phyloP scores from a whole-genome alignment of 805 yeast species.

The Barnettozyma sp. region DNA sequence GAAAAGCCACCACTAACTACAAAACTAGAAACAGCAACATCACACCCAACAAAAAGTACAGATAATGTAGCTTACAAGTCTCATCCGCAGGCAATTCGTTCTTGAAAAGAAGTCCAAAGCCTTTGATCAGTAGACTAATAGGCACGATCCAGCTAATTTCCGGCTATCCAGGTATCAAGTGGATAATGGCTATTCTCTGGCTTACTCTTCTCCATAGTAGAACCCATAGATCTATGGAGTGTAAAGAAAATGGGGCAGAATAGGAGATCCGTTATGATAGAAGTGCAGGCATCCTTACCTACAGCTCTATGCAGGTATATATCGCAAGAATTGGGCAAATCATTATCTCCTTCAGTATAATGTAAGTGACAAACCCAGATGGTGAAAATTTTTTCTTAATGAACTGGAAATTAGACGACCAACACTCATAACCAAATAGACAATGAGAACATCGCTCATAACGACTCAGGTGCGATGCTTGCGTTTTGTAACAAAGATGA shows the following conservation, averaged over 20 bases:
- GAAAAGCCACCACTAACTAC: too few species aligned
- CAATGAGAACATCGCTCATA: too few species aligned
- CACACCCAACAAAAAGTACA: background rate
- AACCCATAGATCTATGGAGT: slow-evolving; percentile 49
- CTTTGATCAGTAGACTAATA: slow-evolving; percentile 1
- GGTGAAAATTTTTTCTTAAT: too few species aligned
- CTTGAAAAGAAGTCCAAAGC: slow-evolving; percentile 2
- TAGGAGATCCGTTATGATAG: slow-evolving; percentile 36
- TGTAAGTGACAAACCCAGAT: too few species aligned
- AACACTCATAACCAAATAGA: too few species aligned
- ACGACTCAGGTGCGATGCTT: too few species aligned
- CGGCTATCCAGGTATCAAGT: slow-evolving; percentile 10
- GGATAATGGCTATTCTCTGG: slow-evolving; percentile 26
- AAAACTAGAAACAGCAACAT: background rate
- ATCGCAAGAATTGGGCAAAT: background rate
- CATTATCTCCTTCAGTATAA: background rate
- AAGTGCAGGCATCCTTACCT: slow-evolving; percentile 2
- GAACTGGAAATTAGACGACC: too few species aligned
- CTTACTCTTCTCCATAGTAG: slow-evolving; percentile 59
- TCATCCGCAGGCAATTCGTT: slow-evolving; percentile 4
- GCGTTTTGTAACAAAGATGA: too few species aligned
- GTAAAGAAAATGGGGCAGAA: slow-evolving; percentile 54
- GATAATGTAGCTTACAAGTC: slow-evolving; percentile 6
- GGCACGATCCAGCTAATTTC: slow-evolving; percentile 10
- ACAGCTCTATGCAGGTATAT: background rate